These are phyloP conservation scores for Spathaspora sp. DNA, from an alignment of 805 yeast species.

Conservation along the genomic window DNA sequence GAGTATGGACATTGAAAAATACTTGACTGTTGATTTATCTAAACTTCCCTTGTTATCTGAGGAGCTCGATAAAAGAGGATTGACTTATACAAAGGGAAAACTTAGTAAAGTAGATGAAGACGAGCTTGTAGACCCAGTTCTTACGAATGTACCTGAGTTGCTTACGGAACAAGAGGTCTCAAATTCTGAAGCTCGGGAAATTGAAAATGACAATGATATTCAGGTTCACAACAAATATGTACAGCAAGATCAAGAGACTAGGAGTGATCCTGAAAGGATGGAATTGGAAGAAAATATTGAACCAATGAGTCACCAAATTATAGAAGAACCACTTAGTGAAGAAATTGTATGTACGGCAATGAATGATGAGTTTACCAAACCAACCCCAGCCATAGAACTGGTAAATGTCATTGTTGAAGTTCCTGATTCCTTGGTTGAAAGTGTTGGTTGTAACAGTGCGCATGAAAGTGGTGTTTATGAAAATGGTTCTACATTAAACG, in stretches of 20 bases:
- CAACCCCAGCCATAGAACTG: background rate
- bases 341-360: background rate
- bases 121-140: background rate
- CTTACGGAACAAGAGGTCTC: background rate
- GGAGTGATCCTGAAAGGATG: too few species aligned
- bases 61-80: background rate
- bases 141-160: background rate
- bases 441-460: background rate
- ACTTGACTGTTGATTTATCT: background rate
- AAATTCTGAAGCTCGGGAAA: too few species aligned
- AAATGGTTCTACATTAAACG: background rate
- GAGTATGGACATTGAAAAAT: background rate
- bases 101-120: background rate
- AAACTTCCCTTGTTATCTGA: slow-evolving; percentile 1
- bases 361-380: background rate
- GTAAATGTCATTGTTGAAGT: background rate
- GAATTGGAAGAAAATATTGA: too few species aligned
- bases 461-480: background rate
- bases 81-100: background rate
- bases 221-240: too few species aligned
- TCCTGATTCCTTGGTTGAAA: background rate
- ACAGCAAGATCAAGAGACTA: too few species aligned
- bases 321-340: background rate
- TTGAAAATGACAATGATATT: too few species aligned
- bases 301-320: background rate